Conservation (phyloP, 805 yeast genomes). For the Cyberlindnera lachancei region DNA sequence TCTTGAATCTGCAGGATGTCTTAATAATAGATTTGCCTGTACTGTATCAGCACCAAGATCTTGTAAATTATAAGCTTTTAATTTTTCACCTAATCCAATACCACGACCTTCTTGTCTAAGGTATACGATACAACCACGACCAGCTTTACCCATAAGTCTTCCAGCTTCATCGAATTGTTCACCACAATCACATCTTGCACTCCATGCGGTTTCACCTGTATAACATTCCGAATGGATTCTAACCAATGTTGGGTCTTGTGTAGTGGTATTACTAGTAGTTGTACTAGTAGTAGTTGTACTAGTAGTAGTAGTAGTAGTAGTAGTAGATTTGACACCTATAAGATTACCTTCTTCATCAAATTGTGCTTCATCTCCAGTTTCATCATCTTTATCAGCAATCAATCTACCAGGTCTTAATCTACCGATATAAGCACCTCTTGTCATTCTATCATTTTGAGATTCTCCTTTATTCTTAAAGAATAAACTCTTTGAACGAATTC, state of each 20-base stretch:
- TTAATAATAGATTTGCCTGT: slow-evolving; percentile 82
- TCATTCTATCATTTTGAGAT: slow-evolving; percentile 89
- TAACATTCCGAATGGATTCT: slow-evolving; percentile 96
- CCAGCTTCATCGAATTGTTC: slow-evolving; percentile 99
- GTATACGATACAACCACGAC: slow-evolving; percentile 92
- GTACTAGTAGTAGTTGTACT: too few species aligned
- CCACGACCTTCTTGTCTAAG: slow-evolving; percentile 98
- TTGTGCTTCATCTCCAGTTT: slow-evolving; percentile 27
- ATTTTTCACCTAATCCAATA: slow-evolving; percentile 94
- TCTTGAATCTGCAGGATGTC: slow-evolving; percentile 98
- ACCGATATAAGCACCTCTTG: slow-evolving; percentile 97
- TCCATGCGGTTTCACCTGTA: slow-evolving; percentile 99
- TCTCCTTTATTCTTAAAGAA: slow-evolving; percentile 59
- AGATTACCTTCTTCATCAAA: slow-evolving; percentile 36
- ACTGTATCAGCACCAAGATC: slow-evolving; percentile 99
- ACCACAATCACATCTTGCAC: slow-evolving; percentile 98
- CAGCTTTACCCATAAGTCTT: slow-evolving; percentile 75
- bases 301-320: too few species aligned
- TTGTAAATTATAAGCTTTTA: slow-evolving; percentile 93
- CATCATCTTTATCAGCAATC: slow-evolving; percentile 56
- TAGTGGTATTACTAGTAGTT: too few species aligned
- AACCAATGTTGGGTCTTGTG: slow-evolving; percentile 41
- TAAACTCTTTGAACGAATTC: slow-evolving; percentile 69
- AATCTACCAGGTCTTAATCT: slow-evolving; percentile 80
- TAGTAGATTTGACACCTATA: too few species aligned